These are phyloP conservation scores for Diplodia intermedia DNA, from an alignment of 2,329 filamentous ascomycete genomes.

Conservation along the genomic window DNA sequence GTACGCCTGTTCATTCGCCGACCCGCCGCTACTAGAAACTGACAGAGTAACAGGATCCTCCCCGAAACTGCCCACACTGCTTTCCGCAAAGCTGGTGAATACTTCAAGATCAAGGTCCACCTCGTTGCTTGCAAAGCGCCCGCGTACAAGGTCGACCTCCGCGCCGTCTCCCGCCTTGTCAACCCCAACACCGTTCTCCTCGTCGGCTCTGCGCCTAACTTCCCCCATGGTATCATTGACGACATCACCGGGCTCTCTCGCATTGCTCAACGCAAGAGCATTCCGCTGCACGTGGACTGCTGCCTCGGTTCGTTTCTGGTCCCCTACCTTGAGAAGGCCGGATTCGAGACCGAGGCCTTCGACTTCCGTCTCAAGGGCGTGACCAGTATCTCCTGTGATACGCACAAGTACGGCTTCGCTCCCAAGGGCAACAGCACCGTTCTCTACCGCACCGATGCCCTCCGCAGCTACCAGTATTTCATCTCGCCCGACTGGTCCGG, in stretches of 20 bases:
- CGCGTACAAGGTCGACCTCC: conserved; percentile 80
- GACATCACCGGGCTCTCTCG: conserved; percentile 86
- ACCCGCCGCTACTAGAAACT: not conserved
- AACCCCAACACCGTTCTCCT: conserved; percentile 94
- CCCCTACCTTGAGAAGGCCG: conserved; percentile 89
- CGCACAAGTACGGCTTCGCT: conserved; percentile 98
- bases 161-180: conserved; percentile 80
- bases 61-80: conserved; percentile 94
- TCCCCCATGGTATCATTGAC: conserved; percentile 97
- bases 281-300: conserved; percentile 96
- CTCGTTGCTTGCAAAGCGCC: conserved; percentile 86
- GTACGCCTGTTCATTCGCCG: conserved; percentile 53
- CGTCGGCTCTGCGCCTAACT: conserved; percentile 95
- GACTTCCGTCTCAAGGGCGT: conserved; percentile 95
- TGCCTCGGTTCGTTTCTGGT: conserved; percentile 96
- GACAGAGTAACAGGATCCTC: conserved; percentile 70
- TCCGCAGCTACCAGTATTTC: conserved; percentile 94
- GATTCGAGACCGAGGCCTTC: conserved; percentile 86
- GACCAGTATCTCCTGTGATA: conserved; percentile 94
- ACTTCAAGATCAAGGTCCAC: conserved; percentile 97
- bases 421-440: conserved; percentile 96
- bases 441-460: conserved; percentile 80
- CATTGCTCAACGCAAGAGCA: conserved; percentile 76
- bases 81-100: conserved; percentile 92
- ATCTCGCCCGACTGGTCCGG: conserved; percentile 94